Evolutionary conservation across 371 early-diverging fungal species (phyloP).

Genomic region (Homolaphlyctis polyrhiza): DNA sequence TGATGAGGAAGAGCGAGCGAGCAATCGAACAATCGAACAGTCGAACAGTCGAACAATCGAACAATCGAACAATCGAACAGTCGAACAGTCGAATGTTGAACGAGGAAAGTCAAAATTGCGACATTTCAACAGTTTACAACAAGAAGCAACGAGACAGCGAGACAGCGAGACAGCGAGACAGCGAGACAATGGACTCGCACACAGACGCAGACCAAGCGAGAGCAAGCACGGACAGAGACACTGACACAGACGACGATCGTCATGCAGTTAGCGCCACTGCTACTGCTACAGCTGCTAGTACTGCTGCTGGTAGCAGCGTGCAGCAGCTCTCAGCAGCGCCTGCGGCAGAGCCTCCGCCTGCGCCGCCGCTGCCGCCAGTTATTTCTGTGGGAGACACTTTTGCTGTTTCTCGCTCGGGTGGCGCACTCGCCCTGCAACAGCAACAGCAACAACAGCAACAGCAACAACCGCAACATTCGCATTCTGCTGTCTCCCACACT

Average conservation of each 20-base stretch:
- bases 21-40: no score
- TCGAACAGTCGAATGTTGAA: no score
- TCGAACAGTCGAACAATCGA: no score
- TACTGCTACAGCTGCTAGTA: slow-evolving; percentile 98
- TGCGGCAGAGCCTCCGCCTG: background rate
- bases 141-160: no score
- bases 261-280: slow-evolving; percentile 24
- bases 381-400: background rate
- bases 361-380: background rate
- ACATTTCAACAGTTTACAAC: background rate
- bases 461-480: background rate
- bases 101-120: background rate
- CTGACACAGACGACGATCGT: background rate
- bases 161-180: slow-evolving; percentile 1
- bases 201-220: background rate
- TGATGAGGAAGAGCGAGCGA: no score
- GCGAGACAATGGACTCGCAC: background rate
- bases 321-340: slow-evolving; percentile 64
- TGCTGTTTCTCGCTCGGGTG: background rate
- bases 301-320: slow-evolving; percentile 96
- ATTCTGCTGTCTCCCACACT: no score
- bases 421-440: background rate
- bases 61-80: no score
- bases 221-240: background rate
- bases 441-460: background rate